Conservation (phyloP, 495 filamentous ascomycete genomes). For the Penicillium alfredii region DNA sequence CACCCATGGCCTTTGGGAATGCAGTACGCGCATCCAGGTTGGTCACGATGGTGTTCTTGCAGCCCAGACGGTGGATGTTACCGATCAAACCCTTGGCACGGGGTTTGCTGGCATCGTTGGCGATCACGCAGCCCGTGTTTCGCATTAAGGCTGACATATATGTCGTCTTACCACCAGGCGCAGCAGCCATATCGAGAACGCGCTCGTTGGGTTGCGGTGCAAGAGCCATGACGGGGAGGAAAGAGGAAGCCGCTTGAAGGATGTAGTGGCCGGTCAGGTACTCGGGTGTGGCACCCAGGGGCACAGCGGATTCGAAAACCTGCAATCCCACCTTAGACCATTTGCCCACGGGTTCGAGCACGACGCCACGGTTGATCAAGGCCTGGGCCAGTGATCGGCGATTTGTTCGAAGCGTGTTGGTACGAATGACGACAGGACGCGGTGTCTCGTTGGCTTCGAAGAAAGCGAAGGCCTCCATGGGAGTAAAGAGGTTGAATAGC, state of each 20-base stretch:
- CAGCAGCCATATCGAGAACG: constrained; percentile 91
- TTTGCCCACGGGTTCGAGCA: constrained; percentile 93
- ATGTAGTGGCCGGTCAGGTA: constrained; percentile 98
- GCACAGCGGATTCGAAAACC: constrained; percentile 88
- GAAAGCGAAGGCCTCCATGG: constrained; percentile 93
- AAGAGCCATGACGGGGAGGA: constrained; percentile 95
- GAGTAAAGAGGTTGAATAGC: constrained; percentile 82
- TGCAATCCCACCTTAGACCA: constrained; percentile 98
- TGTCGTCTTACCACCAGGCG: constrained; percentile 95
- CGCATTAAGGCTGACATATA: constrained; percentile 97
- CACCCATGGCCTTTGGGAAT: constrained; percentile 89
- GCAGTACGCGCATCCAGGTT: constrained; percentile 82
- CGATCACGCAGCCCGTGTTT: constrained; percentile 93
- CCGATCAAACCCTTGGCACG: constrained; percentile 96
- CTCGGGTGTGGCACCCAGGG: constrained; percentile 95
- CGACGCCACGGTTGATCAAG: constrained; percentile 94
- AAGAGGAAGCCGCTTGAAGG: constrained; percentile 91
- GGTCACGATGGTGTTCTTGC: constrained; percentile 89
- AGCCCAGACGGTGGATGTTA: constrained; percentile 93
- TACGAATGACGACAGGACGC: constrained; percentile 81
- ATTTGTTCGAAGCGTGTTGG: constrained; percentile 91
- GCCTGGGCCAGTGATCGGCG: constrained; percentile 87
- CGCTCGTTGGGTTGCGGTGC: constrained; percentile 91
- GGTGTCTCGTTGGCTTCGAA: constrained; percentile 97
- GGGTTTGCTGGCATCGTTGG: constrained; percentile 89